These are phyloP conservation scores for Neurospora sp. DNA, from an alignment of 2,329 filamentous ascomycete species.

Conservation along the genomic window DNA sequence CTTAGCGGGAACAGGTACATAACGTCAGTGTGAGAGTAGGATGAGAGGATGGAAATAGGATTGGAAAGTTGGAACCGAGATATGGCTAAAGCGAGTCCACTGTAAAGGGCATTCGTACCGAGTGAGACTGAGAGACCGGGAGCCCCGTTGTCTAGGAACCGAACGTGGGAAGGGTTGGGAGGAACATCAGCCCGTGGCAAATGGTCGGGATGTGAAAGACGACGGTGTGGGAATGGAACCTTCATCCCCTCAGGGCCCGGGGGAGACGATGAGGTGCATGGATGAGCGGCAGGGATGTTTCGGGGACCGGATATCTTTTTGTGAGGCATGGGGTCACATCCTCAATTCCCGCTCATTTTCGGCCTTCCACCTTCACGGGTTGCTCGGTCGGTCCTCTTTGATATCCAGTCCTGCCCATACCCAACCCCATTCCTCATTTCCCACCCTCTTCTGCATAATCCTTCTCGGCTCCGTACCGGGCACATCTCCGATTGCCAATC, in stretches of 20 bases:
- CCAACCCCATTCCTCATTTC: background rate
- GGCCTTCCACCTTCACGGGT: background rate
- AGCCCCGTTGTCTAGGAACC: background rate
- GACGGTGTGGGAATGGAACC: background rate
- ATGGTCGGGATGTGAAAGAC: background rate
- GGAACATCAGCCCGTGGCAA: background rate
- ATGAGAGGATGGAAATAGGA: background rate
- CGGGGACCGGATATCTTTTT: background rate
- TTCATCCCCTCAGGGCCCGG: background rate
- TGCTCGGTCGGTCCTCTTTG: background rate
- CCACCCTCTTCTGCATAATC: background rate
- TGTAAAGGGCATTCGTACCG: background rate
- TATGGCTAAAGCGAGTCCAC: background rate
- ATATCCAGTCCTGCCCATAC: background rate
- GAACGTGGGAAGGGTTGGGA: background rate
- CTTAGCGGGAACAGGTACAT: background rate
- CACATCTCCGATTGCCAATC: background rate
- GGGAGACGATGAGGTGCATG: background rate
- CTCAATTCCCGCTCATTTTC: background rate
- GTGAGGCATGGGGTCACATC: background rate
- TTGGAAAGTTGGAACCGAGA: background rate
- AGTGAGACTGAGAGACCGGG: background rate
- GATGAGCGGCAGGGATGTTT: background rate
- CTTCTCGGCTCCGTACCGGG: background rate
- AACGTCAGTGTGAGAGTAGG: background rate